A percentile compares a stretch with the other conserved stretches of the same genome.
These are phyloP conservation scores for Euphorbia lathyris DNA, from an alignment of 345 rosid genomes.

Conservation along the genomic window DNA sequence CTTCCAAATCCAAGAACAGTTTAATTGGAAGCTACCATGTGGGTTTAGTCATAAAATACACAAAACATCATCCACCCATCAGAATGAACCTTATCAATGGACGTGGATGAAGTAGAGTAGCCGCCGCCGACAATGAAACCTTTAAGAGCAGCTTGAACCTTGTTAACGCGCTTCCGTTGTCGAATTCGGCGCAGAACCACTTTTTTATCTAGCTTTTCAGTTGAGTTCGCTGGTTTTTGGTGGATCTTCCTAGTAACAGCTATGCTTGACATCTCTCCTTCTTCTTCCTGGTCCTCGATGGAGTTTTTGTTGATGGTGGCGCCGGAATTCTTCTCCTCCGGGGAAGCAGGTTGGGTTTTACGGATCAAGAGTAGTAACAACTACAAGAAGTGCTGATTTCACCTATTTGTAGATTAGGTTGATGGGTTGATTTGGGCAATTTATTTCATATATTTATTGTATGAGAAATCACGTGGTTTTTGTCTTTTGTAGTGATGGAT, in stretches of 20 bases:
- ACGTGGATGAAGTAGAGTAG: slow-evolving; percentile 1
- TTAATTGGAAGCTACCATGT: too few species aligned
- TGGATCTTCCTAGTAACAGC: slow-evolving; percentile 32
- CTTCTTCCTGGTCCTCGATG: slow-evolving; percentile 20
- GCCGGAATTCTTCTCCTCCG: slow-evolving; percentile 5
- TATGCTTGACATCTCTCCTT: background rate
- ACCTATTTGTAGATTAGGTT: too few species aligned
- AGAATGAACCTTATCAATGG: background rate
- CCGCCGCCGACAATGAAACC: slow-evolving; percentile 32
- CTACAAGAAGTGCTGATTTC: too few species aligned
- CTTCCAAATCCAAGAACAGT: too few species aligned
- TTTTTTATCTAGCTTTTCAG: slow-evolving; percentile 31
- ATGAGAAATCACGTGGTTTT: too few species aligned
- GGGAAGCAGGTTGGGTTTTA: slow-evolving; percentile 3
- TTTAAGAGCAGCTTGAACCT: slow-evolving; percentile 24
- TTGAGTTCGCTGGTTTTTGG: slow-evolving; percentile 29
- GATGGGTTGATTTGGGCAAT: too few species aligned
- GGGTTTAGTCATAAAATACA: too few species aligned
- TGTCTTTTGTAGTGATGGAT: too few species aligned
- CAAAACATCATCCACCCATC: slow-evolving; percentile 51
- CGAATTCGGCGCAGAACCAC: slow-evolving; percentile 43
- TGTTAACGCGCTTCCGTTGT: slow-evolving; percentile 42
- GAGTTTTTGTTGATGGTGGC: background rate
- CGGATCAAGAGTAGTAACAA: slow-evolving; percentile 7
- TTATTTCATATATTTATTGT: too few species aligned